Conservation (phyloP, 805 yeast species). For the Sugiyamaella qingdaonensis region DNA sequence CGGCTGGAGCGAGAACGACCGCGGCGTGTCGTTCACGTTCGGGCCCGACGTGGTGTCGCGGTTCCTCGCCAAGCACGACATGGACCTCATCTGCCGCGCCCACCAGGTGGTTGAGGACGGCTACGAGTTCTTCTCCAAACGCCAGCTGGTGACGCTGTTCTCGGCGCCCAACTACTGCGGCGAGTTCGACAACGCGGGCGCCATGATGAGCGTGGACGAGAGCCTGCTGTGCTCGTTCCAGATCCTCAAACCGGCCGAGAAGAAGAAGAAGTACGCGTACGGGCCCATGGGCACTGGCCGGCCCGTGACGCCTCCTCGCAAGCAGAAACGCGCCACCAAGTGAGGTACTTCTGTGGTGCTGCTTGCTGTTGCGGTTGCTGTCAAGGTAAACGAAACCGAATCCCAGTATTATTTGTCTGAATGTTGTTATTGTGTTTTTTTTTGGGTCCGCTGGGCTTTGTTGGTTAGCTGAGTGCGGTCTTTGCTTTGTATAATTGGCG, state of each 20-base stretch:
- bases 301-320: constrained; percentile 58
- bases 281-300: constrained; percentile 39
- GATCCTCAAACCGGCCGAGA: constrained; percentile 96
- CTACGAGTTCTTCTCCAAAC: constrained; percentile 91
- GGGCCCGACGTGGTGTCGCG: constrained; percentile 99
- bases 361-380: background rate
- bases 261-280: constrained; percentile 68
- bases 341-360: too few species aligned
- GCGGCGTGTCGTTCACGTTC: constrained; percentile 98
- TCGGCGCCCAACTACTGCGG: constrained; percentile 99
- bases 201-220: constrained; percentile 99
- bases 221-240: constrained; percentile 87
- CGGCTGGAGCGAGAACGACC: constrained; percentile 98
- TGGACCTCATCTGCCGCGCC: constrained; percentile 97
- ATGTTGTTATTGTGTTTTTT: too few species aligned
- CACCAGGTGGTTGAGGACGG: constrained; percentile 99
- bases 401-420: too few species aligned
- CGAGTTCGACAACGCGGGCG: constrained; percentile 98
- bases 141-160: constrained; percentile 92
- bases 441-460: too few species aligned
- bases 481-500: background rate
- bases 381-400: too few species aligned
- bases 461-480: background rate
- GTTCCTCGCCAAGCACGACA: constrained; percentile 93
- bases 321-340: constrained; percentile 32